Base-by-base conservation (phyloP, 169 alveolate genomes). In the Plasmodium yoelii region DNA sequence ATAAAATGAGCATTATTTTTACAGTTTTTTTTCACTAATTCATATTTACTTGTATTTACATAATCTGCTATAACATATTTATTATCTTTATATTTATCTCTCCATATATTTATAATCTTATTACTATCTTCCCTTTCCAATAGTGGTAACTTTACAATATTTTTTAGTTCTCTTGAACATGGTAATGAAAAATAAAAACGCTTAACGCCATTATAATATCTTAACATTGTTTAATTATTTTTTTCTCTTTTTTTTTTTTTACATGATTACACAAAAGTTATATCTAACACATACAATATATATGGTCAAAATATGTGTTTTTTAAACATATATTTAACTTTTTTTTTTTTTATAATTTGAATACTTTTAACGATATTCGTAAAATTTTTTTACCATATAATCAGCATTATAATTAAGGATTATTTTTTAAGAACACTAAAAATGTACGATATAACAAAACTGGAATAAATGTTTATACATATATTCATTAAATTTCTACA, bases 1-100 rank as follows among this genome's bases (percentile, higher is more conserved):
- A 75, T 75, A 51, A 75, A 75, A 75, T 75, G 88, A 15, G 88
- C 63, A 63, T 75, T 75, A 63, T 63, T 75, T 75, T 75, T 75
- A 24, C 88, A 63, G 51, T 75, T 75, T 1, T 75, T 75, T 63
- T 75, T 75, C 46, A 75, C 64, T 69, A 63, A 55, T 75, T 75
- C 88, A 64, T 75, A 75, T 63, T 75, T 75, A 34, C 49, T 6
- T 75, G 49, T 63, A 51, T 10, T n/a, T 64, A 75, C 28, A 75
- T 75, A 56, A 75, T 63, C 88, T 47, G 77, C 60, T 7, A 75
- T 69, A 39, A 75, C 75, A 67, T 75, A 61, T 61, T 75, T 75
- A 44, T 75, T 44, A 75, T 75, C 47, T 75, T 75, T 64, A 55
- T 75, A 75, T 56, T 34, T 75, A 15, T 75, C 88, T 53, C 51